These are phyloP conservation scores for Lindgomyces ingoldianus DNA, from an alignment of 495 filamentous ascomycete genomes.

Conservation along the genomic window DNA sequence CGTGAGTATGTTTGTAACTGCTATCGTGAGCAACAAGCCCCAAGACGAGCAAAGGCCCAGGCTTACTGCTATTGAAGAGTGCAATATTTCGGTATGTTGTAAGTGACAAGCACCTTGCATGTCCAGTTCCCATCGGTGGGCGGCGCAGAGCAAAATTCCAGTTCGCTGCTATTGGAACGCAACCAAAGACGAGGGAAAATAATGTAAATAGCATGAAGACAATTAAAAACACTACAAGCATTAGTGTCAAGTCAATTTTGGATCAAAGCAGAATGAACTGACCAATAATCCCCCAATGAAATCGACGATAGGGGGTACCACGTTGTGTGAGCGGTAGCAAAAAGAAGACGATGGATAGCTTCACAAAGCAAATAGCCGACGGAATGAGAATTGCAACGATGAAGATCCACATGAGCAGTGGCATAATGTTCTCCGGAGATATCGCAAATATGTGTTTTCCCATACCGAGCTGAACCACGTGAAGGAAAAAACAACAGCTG, in stretches of 20 bases:
- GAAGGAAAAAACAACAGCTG: conserved; percentile 11
- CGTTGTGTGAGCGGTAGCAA: conserved; percentile 31
- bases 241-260: background rate
- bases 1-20: conserved; percentile 38
- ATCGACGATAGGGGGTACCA: conserved; percentile 26
- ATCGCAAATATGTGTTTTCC: conserved; percentile 35
- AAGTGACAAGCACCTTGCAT: conserved; percentile 34
- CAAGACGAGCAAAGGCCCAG: background rate
- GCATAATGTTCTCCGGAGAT: conserved; percentile 3
- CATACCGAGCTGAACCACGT: conserved; percentile 34
- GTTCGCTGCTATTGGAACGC: conserved; percentile 36
- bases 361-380: conserved; percentile 25
- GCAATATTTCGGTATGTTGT: conserved; percentile 31
- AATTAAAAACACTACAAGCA: conserved; percentile 32
- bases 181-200: conserved; percentile 36
- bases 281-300: conserved; percentile 38
- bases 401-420: conserved; percentile 31
- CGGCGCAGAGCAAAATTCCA: conserved; percentile 32
- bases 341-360: conserved; percentile 41
- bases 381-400: conserved; percentile 18
- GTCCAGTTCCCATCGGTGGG: conserved; percentile 27
- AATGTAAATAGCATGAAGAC: conserved; percentile 33
- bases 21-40: background rate
- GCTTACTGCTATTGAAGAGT: conserved; percentile 27
- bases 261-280: conserved; percentile 2